Evolutionary conservation across 2,329 filamentous ascomycete species (phyloP).

Genomic region (Talaromyces sp.): DNA sequence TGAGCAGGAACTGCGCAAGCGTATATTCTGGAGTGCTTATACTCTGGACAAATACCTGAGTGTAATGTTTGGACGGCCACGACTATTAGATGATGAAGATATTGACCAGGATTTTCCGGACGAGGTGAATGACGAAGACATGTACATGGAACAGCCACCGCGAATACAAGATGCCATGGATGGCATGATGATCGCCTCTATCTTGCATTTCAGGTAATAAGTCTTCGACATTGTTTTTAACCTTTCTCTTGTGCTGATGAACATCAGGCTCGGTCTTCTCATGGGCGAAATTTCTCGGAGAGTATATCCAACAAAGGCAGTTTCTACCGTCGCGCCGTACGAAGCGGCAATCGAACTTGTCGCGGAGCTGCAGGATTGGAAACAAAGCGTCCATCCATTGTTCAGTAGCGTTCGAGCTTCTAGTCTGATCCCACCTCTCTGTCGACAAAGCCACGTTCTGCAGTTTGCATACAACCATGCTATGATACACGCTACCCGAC

Average conservation of each 20-base stretch:
- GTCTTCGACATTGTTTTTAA: background rate
- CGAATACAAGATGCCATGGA: slow-evolving; percentile 34
- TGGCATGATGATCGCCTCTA: slow-evolving; percentile 40
- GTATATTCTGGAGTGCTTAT: slow-evolving; percentile 62
- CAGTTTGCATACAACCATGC: slow-evolving; percentile 39
- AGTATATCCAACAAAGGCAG: slow-evolving; percentile 37
- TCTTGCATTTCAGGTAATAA: slow-evolving; percentile 36
- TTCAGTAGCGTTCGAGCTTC: slow-evolving; percentile 37
- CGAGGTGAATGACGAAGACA: slow-evolving; percentile 55
- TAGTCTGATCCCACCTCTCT: slow-evolving; percentile 37
- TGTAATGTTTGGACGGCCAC: slow-evolving; percentile 59
- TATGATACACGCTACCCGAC: slow-evolving; percentile 39
- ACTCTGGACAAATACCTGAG: slow-evolving; percentile 61
- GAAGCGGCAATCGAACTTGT: slow-evolving; percentile 35
- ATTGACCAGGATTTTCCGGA: slow-evolving; percentile 59
- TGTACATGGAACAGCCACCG: slow-evolving; percentile 44
- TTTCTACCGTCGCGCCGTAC: slow-evolving; percentile 29
- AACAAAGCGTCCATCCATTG: slow-evolving; percentile 33
- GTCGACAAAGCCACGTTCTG: slow-evolving; percentile 38
- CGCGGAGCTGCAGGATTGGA: slow-evolving; percentile 36
- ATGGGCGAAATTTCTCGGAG: slow-evolving; percentile 47
- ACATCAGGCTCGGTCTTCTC: slow-evolving; percentile 49
- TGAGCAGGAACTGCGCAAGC: slow-evolving; percentile 52
- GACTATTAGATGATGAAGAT: slow-evolving; percentile 60
- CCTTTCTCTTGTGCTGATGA: background rate